Percentiles rank a stretch among this genome's conserved stretches.
Evolutionary conservation across 2,329 filamentous ascomycete species (phyloP).

Genomic region (Paracamarosporium sp.): DNA sequence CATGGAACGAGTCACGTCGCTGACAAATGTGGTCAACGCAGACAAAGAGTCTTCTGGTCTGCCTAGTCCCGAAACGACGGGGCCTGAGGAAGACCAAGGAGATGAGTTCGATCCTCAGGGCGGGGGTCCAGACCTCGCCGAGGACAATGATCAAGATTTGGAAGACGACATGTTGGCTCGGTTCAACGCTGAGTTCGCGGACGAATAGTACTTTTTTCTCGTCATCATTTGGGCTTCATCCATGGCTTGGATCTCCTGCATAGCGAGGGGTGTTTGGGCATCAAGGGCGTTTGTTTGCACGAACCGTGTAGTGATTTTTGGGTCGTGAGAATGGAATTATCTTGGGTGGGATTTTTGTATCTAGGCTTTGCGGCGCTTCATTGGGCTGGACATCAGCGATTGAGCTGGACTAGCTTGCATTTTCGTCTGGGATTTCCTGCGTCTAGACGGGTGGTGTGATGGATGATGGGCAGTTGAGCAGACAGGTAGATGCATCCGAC

Average conservation of each 20-base stretch:
- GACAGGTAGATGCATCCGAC: not conserved
- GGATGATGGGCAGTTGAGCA: not conserved
- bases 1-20: conserved; percentile 53
- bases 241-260: conserved; percentile 21
- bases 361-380: not conserved
- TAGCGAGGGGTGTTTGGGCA: conserved; percentile 42
- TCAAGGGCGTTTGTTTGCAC: conserved; percentile 6
- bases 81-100: conserved; percentile 46
- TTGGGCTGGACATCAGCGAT: not conserved
- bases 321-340: not conserved
- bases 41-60: conserved; percentile 48
- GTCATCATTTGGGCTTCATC: not conserved
- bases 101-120: conserved; percentile 48
- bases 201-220: conserved; percentile 13
- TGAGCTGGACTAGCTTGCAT: not conserved
- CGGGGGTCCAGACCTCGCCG: conserved; percentile 49
- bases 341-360: not conserved
- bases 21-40: conserved; percentile 51
- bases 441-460: not conserved
- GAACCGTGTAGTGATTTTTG: not conserved
- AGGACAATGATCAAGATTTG: conserved; percentile 61
- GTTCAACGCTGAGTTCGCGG: conserved; percentile 27
- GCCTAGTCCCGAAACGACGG: conserved; percentile 48
- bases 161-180: conserved; percentile 53
- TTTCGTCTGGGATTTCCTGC: conserved; percentile 8